phyloP scores from a whole-genome alignment of 2,329 filamentous ascomycete genomes.

The Fusarium bactridioides region DNA sequence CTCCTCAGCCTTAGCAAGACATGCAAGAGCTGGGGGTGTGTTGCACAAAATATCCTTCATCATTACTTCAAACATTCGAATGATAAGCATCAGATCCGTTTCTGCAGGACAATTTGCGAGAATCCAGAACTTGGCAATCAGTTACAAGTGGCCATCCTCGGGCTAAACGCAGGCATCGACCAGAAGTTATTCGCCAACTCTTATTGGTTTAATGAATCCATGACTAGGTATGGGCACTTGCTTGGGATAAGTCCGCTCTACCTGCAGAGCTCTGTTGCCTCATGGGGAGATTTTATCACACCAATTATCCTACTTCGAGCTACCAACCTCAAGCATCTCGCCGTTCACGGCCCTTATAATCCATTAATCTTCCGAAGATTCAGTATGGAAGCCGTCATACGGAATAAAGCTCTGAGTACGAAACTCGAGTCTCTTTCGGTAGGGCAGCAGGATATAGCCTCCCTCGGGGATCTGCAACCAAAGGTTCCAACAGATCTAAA shows the following conservation, averaged over 20 bases:
- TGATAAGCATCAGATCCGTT: neutral
- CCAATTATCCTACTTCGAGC: neutral
- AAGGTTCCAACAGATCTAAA: neutral
- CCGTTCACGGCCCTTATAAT: neutral
- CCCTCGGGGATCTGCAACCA: rapidly evolving
- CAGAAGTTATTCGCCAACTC: rapidly evolving
- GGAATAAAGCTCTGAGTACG: neutral
- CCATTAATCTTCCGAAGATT: neutral
- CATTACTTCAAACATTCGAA: slow-evolving; percentile 7
- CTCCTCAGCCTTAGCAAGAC: neutral
- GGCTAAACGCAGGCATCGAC: neutral
- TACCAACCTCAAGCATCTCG: neutral
- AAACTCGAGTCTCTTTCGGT: neutral
- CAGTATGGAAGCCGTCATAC: neutral
- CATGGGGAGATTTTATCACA: neutral
- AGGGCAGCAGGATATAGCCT: neutral
- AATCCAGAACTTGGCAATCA: neutral
- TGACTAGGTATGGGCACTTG: neutral
- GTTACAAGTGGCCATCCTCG: neutral
- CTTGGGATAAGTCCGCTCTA: neutral
- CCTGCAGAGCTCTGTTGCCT: neutral
- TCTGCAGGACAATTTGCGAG: neutral
- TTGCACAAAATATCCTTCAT: slow-evolving; percentile 9
- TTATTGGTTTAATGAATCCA: neutral
- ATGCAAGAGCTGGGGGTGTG: neutral